Percentiles rank a stretch among this genome's conserved stretches.
Evolutionary conservation across 2,329 filamentous ascomycete species (phyloP).

Genomic region (Ceratocystiopsis minuta): DNA sequence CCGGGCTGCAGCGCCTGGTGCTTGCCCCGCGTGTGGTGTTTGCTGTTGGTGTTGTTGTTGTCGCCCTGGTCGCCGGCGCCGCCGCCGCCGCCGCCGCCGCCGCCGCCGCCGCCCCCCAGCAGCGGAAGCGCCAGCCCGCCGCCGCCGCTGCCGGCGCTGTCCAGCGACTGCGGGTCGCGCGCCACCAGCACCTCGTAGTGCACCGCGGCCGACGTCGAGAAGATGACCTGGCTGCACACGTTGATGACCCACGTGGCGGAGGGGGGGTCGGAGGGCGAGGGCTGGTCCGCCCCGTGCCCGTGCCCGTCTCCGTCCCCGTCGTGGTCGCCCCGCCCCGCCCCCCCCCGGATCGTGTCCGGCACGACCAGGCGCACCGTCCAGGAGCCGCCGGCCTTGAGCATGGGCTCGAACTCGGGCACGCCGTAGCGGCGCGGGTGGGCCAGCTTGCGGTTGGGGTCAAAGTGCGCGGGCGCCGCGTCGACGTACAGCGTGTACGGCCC

Average conservation of each 20-base stretch:
- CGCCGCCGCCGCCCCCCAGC: slow-evolving; percentile 14
- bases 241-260: slow-evolving; percentile 79
- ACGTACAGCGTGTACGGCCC: slow-evolving; percentile 85
- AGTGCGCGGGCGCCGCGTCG: slow-evolving; percentile 66
- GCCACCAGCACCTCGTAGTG: slow-evolving; percentile 76
- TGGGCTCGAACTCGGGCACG: slow-evolving; percentile 82
- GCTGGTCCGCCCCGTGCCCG: too few relatives aligned
- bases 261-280: slow-evolving; percentile 21
- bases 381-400: slow-evolving; percentile 80
- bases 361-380: slow-evolving; percentile 71
- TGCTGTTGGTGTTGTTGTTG: not conserved
- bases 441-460: slow-evolving; percentile 66
- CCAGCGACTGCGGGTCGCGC: slow-evolving; percentile 68
- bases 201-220: slow-evolving; percentile 75
- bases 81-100: not conserved
- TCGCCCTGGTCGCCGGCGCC: not conserved
- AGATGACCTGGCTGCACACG: slow-evolving; percentile 81
- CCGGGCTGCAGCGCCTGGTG: slow-evolving; percentile 39
- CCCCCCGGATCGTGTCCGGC: slow-evolving; percentile 57
- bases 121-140: slow-evolving; percentile 23
- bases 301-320: not conserved
- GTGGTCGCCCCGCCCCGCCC: slow-evolving; percentile 36
- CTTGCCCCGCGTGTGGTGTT: too few relatives aligned
- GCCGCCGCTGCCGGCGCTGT: slow-evolving; percentile 28
- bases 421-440: slow-evolving; percentile 52